Base-by-base conservation (phyloP, 768 basidiomycete species). In the Jaapia argillacea region DNA sequence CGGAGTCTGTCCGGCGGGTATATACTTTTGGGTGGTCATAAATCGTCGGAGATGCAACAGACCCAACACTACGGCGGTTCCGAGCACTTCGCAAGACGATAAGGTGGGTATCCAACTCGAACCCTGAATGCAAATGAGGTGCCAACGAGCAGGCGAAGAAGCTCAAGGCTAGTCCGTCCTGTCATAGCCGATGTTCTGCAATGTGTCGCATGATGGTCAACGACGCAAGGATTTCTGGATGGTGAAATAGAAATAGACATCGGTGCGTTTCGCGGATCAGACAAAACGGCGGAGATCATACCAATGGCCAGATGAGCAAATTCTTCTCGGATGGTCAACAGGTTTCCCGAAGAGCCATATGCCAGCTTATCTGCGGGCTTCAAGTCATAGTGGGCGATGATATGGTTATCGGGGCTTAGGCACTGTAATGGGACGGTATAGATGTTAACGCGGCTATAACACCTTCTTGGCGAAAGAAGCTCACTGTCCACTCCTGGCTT, bases 401-500 rank as follows among this genome's bases (percentile, higher is more conserved):
- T 45, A 38, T 65, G 62, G 54, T 77, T 71, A 26, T 75, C 74
- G 26, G 66, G 65, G 40, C 67, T 66, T 36, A 73, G 66, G 48
- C 79, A 81, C 81, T 83, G 49, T 12, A 28, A 44, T 2, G 35
- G 14, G 14, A 21, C 37, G 23, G 24, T 48, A 27, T 31, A 47
- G n/a, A n/a, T n/a, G n/a, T 38, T 20, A 36, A 43, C 31, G 31
- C 37, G 40, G 16, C 40, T 48, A n/a, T 21, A 18, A 36, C 24
- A n/a, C n/a, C n/a, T n/a, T n/a, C n/a, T n/a, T n/a, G n/a, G 33
- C 10, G 10, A n/a, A 16, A 5, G 25, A 24, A 21, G 39, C n/a
- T 56, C 58, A 86, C 84, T 56, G 82, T 69, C 84, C 84, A 87
- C 61, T 85, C 81, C 46, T 84, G 81, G 14, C 71, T 77, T 5